phyloP scores from a whole-genome alignment of 345 rosid species.

The Populus davidiana region DNA sequence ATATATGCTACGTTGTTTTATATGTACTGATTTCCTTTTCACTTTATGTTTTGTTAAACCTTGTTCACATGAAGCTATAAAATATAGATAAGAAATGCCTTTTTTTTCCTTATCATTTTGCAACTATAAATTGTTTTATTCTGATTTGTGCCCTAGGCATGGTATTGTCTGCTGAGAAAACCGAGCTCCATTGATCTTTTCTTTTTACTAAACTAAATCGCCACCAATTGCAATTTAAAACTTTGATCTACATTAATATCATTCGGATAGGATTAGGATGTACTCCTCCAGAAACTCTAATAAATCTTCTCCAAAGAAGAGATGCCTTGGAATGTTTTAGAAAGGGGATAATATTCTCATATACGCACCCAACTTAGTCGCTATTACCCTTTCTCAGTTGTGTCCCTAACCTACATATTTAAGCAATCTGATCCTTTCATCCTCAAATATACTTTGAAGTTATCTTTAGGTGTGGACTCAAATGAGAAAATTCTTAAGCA shows the following conservation, averaged over 20 bases:
- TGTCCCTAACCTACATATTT: too few relatives aligned
- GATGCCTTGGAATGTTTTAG: background rate
- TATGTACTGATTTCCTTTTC: background rate
- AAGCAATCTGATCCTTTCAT: too few relatives aligned
- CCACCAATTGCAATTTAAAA: background rate
- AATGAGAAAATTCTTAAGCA: too few relatives aligned
- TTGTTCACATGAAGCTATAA: background rate
- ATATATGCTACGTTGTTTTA: background rate
- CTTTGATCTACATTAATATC: too few relatives aligned
- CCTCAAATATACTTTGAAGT: too few relatives aligned
- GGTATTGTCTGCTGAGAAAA: too few relatives aligned
- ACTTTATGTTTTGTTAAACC: background rate
- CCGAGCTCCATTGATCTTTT: background rate
- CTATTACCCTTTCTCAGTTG: too few relatives aligned
- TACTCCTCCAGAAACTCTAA: background rate
- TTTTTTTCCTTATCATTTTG: background rate
- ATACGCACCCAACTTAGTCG: background rate
- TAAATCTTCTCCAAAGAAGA: background rate
- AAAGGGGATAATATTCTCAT: background rate
- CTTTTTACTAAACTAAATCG: too few relatives aligned
- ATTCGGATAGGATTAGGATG: too few relatives aligned
- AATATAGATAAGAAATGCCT: background rate
- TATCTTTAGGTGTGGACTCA: too few relatives aligned
- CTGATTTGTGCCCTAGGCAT: background rate
- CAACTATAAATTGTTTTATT: background rate